phyloP scores from a whole-genome alignment of 2,329 filamentous ascomycete genomes.

The Scedosporium apiospermum region DNA sequence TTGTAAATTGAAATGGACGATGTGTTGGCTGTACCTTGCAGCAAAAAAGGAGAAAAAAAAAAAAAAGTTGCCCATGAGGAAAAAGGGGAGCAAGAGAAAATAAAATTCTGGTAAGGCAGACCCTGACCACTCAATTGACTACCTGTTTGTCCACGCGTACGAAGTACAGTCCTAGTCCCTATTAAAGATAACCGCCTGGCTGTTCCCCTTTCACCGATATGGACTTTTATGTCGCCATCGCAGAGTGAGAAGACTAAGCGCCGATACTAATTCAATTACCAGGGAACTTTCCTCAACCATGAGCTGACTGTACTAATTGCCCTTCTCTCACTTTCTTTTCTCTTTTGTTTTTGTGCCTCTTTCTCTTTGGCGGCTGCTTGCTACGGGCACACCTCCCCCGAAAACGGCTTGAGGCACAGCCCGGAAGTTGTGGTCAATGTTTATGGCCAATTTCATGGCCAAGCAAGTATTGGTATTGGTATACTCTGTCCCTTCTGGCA shows the following conservation, averaged over 20 bases:
- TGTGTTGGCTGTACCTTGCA: background rate
- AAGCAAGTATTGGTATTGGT: background rate
- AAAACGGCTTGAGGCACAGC: background rate
- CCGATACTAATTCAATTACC: background rate
- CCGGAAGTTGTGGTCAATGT: background rate
- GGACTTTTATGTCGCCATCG: background rate
- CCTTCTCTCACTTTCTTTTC: background rate
- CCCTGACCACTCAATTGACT: too few relatives aligned
- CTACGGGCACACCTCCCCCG: background rate
- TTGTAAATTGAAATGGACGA: background rate
- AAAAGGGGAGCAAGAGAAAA: background rate
- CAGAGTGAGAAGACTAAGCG: background rate
- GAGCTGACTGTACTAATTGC: background rate
- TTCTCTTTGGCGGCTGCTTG: background rate
- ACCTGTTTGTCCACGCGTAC: too few relatives aligned
- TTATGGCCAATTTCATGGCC: background rate
- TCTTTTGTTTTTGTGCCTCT: background rate
- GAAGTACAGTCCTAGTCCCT: too few relatives aligned
- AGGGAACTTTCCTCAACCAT: background rate
- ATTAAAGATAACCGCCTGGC: background rate
- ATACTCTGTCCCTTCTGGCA: background rate
- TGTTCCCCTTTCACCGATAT: background rate
- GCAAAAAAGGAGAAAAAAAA: background rate
- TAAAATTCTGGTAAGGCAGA: background rate
- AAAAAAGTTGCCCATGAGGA: background rate